Conservation (phyloP, 2,329 filamentous ascomycete genomes). For the Paraphoma chrysanthemicola region DNA sequence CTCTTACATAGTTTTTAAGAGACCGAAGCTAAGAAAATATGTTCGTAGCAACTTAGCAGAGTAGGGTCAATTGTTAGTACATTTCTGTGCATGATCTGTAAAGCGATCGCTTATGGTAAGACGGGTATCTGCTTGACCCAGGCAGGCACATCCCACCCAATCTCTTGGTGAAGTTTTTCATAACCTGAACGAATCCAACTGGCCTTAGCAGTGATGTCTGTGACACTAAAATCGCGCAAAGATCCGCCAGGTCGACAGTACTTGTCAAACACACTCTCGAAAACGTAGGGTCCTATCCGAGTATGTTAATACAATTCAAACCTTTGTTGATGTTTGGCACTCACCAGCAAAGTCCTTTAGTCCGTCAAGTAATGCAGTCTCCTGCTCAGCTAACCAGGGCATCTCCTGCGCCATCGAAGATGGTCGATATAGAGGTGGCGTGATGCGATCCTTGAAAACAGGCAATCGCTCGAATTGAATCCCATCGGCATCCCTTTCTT, state of each 20-base stretch:
- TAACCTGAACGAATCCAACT: slow-evolving; percentile 24
- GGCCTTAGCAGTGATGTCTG: slow-evolving; percentile 35
- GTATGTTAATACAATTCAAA: not conserved
- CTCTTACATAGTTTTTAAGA: too few species aligned
- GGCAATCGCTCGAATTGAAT: slow-evolving; percentile 47
- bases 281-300: slow-evolving; percentile 28
- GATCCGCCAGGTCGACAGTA: slow-evolving; percentile 32
- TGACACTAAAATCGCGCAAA: slow-evolving; percentile 37
- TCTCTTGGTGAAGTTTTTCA: slow-evolving; percentile 17
- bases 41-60: too few species aligned
- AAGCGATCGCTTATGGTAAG: not conserved
- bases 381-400: slow-evolving; percentile 41
- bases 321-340: slow-evolving; percentile 3
- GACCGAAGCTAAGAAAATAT: too few species aligned
- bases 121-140: slow-evolving; percentile 39
- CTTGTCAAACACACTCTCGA: slow-evolving; percentile 34
- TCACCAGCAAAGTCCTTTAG: slow-evolving; percentile 34
- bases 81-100: too few species aligned
- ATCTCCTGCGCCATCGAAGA: slow-evolving; percentile 15
- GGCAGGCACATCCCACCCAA: slow-evolving; percentile 26
- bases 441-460: slow-evolving; percentile 45
- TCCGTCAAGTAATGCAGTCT: slow-evolving; percentile 41
- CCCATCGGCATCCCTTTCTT: slow-evolving; percentile 50
- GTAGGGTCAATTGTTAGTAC: too few species aligned
- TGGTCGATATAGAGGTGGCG: slow-evolving; percentile 13